These are phyloP conservation scores for Leccinum subrobustum DNA, from an alignment of 1,284 basidiomycete genomes.

Conservation along the genomic window DNA sequence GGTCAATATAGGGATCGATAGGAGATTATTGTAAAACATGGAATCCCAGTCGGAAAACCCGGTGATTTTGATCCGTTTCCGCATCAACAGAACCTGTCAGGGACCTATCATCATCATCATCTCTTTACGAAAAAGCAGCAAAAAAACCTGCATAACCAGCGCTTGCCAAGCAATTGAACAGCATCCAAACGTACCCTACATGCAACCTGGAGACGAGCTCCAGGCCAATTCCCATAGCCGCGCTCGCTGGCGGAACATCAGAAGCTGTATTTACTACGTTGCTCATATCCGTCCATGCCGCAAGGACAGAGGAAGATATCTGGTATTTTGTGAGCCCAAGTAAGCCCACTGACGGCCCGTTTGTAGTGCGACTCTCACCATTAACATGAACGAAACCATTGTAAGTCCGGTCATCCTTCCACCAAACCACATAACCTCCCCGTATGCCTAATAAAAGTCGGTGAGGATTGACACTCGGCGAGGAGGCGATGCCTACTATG, in stretches of 20 bases:
- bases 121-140: conserved; percentile 7
- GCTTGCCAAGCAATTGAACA: conserved; percentile 87
- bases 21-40: conserved; percentile 99
- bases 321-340: conserved; percentile 29
- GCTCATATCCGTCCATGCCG: conserved; percentile 91
- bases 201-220: conserved; percentile 58
- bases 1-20: conserved; percentile 89
- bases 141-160: conserved; percentile 80
- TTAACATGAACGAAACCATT: conserved; percentile 87
- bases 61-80: conserved; percentile 96
- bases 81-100: conserved; percentile 86
- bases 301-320: conserved; percentile 93
- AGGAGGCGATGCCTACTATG: conserved; percentile 60
- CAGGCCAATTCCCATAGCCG: conserved; percentile 41
- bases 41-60: conserved; percentile 99
- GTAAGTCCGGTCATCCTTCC: conserved; percentile 88
- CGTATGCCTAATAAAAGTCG: conserved; percentile 70
- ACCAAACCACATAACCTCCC: conserved; percentile 97
- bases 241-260: conserved; percentile 41
- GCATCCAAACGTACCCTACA: conserved; percentile 96
- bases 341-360: not conserved
- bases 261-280: conserved; percentile 44
- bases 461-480: conserved; percentile 5
- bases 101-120: not conserved
- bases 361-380: conserved; percentile 55